Base-by-base conservation (phyloP, 2,329 filamentous ascomycete species). In the Zymoseptoria ardabiliae region DNA sequence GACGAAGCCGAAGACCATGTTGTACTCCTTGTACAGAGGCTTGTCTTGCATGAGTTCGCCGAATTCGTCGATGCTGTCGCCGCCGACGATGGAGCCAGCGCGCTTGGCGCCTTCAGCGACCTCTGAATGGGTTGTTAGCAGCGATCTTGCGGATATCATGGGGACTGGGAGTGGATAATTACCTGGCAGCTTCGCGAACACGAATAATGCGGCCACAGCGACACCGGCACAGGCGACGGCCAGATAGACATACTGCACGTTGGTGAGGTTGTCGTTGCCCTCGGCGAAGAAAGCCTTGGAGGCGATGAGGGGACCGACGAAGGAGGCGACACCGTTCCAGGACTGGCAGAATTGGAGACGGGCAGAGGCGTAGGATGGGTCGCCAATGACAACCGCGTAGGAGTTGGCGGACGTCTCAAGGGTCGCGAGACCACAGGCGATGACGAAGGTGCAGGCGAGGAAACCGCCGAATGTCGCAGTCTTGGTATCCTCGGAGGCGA, bases 321-420 rank as follows among this genome's bases (percentile, higher is more conserved):
- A 76, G 11, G 72, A 74, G 28, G 74, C 72, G 13, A 74, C 69
- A 60, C 69, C 69, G 63, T 73, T 73, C 72, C 72, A 74, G 22
- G 69, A 70, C 61, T 75, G 73, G 60, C 73, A 75, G 70, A 75
- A 75, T 55, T 74, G 72, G 11, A 75, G 69, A 63, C 73, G 71
- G 52, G 71, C 69, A 55, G 71, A 73, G 2, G 73, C 73, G 35
- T 65, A 68, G 10, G 68, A 67, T 19, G 73, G 73, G 60, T 71
- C 64, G 53, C 72, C 73, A 61, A 75, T 53, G 57, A 75, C 73
- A 50, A 74, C 71, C 21, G 73, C 73, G 65, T 75, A 75, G 7
- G 69, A 72, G 72, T 75, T 75, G 62, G 72, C 72, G 50, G 72
- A 63, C 35, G 72, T 74, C 67, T 74, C 73, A 20, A 75, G 71